Base-by-base conservation (phyloP, 2,329 filamentous ascomycete genomes). In the Paecilomyces fulvus region DNA sequence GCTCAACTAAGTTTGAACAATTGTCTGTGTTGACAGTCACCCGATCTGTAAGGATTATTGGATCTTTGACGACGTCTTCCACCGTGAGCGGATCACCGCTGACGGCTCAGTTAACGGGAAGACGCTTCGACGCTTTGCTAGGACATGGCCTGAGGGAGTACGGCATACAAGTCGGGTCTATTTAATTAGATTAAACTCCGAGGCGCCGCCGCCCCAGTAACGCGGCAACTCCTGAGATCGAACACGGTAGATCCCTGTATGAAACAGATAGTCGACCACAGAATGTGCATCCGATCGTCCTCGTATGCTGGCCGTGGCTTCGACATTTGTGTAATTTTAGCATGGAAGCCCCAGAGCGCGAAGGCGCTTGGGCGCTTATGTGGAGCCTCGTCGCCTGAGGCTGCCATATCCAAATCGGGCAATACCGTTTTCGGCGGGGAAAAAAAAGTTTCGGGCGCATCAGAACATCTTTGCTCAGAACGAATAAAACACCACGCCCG, bases 341-440 rank as follows among this genome's bases (percentile, higher is more conserved):
- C 23, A 23, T 50, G n/a, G 12, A 25, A 8, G 28, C 12, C 23
- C 49, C n/a, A 50, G 37, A 43, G n/a, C 37, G 25, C 50, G 50
- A 28, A n/a, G 56, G 60, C 63, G 61, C 57, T 62, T 61, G 57
- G 56, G 60, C 59, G 63, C 59, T 60, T 63, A 58, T 21, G 46
- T 56, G 48, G 21, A 49, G 48, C 48, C 48, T 49, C 14, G 25
- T 23, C 48, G 20, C 48, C 48, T 49, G 48, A 49, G 48, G 48
- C 48, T 20, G 20, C 21, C 7, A 0, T 9, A 46, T 43, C 59
- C 60, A 14, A 53, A 62, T 56, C n/a, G 14, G 60, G 64, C 61
- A 65, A 64, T 58, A 58, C 63, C 60, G 58, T 55, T 55, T 56
- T 59, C 51, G 43, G 56, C 37, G 30, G 50, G 56, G 56, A 28